These are phyloP conservation scores for Cerrena zonata DNA, from an alignment of 1,284 basidiomycete species.

Conservation along the genomic window DNA sequence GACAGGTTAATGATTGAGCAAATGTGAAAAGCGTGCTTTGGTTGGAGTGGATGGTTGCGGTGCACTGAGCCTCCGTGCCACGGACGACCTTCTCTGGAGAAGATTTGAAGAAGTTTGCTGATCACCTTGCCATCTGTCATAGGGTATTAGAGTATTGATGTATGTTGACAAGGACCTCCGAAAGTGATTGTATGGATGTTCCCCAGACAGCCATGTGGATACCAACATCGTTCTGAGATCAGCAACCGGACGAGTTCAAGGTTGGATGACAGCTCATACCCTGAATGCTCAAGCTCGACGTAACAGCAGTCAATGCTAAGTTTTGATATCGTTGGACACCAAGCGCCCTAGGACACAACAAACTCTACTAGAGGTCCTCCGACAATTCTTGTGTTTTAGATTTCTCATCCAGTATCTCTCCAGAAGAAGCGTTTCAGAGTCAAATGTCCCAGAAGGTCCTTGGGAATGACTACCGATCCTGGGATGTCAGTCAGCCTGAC, in stretches of 20 bases:
- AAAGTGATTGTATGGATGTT: background rate
- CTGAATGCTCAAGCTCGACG: background rate
- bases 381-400: background rate
- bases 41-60: background rate
- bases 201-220: background rate
- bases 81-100: background rate
- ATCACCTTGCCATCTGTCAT: background rate
- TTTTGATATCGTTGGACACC: background rate
- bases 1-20: background rate
- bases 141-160: background rate
- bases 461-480: background rate
- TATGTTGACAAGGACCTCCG: background rate
- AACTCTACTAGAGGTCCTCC: no score
- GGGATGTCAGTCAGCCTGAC: conserved; percentile 1
- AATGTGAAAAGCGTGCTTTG: background rate
- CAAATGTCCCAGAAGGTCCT: background rate
- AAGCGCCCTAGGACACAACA: background rate
- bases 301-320: background rate
- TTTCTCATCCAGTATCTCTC: background rate
- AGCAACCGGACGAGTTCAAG: no score
- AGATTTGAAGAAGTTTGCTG: background rate
- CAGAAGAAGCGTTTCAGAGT: background rate
- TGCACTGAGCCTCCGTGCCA: background rate
- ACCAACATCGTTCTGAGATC: background rate
- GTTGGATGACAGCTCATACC: background rate